Conservation (phyloP, 768 basidiomycete species). For the Sporobolomyces roseus region DNA sequence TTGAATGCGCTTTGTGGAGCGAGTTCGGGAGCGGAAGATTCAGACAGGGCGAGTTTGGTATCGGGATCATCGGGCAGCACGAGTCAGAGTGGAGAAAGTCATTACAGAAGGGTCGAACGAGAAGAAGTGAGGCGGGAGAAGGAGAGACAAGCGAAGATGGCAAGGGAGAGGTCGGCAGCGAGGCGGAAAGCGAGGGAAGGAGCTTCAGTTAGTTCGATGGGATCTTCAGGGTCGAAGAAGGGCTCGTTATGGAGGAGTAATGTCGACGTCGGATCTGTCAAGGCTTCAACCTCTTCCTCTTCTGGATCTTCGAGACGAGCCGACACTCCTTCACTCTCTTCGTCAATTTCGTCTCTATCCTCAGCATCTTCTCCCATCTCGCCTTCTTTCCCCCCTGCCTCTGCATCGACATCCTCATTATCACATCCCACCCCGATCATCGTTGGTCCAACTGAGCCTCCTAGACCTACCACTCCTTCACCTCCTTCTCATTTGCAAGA, state of each 20-base stretch:
- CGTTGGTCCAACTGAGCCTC: constrained; percentile 6
- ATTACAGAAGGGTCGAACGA: constrained; percentile 22
- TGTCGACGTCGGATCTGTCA: background rate
- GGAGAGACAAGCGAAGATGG: constrained; percentile 14
- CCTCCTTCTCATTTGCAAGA: background rate
- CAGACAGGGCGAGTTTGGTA: constrained; percentile 1
- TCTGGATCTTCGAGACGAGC: background rate
- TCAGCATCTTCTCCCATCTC: constrained; percentile 15
- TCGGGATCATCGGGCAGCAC: constrained; percentile 10
- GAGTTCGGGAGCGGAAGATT: constrained; percentile 23
- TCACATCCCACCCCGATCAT: background rate
- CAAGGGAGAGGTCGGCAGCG: constrained; percentile 1
- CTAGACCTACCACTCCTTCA: constrained; percentile 11
- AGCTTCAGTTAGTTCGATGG: background rate
- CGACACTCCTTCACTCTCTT: constrained; percentile 26
- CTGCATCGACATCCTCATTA: background rate
- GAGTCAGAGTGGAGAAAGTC: constrained; percentile 22
- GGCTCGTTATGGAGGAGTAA: constrained; percentile 15
- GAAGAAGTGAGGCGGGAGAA: constrained; percentile 26
- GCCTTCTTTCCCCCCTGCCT: constrained; percentile 9
- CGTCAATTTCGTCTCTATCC: constrained; percentile 14
- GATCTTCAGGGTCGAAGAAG: background rate
- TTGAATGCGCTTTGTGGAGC: constrained; percentile 31
- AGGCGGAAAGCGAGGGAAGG: constrained; percentile 6
- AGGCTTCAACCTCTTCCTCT: background rate